These are phyloP conservation scores for Oldenlandia corymbosa DNA, from an alignment of 257 asterid genomes.

Conservation along the genomic window DNA sequence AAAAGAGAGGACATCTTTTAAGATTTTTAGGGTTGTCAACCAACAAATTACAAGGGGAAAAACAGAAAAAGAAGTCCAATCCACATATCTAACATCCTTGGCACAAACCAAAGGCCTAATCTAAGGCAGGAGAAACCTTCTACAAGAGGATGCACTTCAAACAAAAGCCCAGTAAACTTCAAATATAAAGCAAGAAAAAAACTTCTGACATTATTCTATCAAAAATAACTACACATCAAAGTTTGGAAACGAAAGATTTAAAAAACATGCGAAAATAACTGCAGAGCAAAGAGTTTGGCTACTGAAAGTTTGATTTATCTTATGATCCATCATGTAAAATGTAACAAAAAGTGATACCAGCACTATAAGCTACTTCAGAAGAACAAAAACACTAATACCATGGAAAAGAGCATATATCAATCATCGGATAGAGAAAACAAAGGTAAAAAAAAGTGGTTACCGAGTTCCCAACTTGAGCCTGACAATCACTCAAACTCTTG, in stretches of 20 bases:
- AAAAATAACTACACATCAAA: neutral
- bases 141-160: neutral
- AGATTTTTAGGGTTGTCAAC: too few species aligned
- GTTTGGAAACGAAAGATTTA: neutral
- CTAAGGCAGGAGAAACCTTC: neutral
- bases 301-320: too few species aligned
- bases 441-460: constrained; percentile 41
- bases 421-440: neutral
- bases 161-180: neutral
- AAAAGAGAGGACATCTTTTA: constrained; percentile 21
- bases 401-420: neutral
- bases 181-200: neutral
- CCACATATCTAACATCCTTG: neutral
- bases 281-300: neutral
- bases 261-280: neutral
- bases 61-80: too few species aligned
- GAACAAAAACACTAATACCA: neutral
- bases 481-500: constrained; percentile 91
- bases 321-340: too few species aligned
- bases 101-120: neutral
- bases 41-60: neutral
- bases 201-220: neutral
- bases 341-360: too few species aligned
- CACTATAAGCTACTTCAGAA: neutral
- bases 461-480: constrained; percentile 95